These are phyloP conservation scores for Paramecium pentaurelia DNA, from an alignment of 73 alveolate species.

Conservation along the genomic window DNA sequence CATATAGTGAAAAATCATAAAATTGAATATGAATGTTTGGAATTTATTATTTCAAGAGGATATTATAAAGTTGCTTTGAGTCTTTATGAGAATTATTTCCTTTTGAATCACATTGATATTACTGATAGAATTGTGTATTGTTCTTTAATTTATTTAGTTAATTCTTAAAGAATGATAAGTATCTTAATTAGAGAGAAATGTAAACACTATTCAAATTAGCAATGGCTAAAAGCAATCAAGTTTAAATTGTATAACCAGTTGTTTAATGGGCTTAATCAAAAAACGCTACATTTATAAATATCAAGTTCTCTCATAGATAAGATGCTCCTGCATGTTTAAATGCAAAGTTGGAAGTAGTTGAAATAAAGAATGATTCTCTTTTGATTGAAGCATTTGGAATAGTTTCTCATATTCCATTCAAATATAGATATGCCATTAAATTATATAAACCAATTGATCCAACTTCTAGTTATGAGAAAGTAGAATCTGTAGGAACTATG, in stretches of 20 bases:
- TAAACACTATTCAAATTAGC: slow-evolving; percentile 12
- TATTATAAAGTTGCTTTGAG: slow-evolving; percentile 17
- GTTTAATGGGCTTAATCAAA: slow-evolving; percentile 48
- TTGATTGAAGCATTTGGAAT: slow-evolving; percentile 44
- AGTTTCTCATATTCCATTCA: slow-evolving; percentile 32
- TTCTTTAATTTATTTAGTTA: neutral
- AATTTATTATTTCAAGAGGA: slow-evolving; percentile 24
- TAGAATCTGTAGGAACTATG: slow-evolving; percentile 42
- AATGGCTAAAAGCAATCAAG: slow-evolving; percentile 28
- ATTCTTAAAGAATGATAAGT: slow-evolving; percentile 14
- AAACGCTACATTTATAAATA: slow-evolving; percentile 1
- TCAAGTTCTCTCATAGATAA: slow-evolving; percentile 12
- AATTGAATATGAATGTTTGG: slow-evolving; percentile 19
- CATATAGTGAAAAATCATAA: neutral
- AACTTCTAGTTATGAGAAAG: neutral
- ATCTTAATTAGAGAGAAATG: neutral
- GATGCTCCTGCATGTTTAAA: slow-evolving; percentile 51
- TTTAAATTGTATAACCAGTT: neutral
- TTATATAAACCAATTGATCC: neutral
- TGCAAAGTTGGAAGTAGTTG: slow-evolving; percentile 9
- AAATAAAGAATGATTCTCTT: slow-evolving; percentile 14
- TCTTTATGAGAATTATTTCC: slow-evolving; percentile 15
- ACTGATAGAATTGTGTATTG: slow-evolving; percentile 34
- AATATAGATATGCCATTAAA: slow-evolving; percentile 25
- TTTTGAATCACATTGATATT: slow-evolving; percentile 12